These are phyloP conservation scores for Lobosporangium transversale DNA, from an alignment of 192 early-diverging fungal species.

Conservation along the genomic window DNA sequence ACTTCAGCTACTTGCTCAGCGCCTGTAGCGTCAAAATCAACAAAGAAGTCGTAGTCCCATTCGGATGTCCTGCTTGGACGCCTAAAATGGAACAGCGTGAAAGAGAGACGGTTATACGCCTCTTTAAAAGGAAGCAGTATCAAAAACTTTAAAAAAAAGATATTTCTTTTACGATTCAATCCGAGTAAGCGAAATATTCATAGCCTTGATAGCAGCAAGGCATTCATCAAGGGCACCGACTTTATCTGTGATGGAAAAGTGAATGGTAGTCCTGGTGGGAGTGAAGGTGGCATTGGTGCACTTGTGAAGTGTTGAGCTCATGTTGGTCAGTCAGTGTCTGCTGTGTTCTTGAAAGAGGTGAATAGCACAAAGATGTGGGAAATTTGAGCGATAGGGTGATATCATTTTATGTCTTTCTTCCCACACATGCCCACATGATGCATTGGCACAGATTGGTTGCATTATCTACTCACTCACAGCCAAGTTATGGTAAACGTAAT, in stretches of 20 bases:
- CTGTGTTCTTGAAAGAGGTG: background rate
- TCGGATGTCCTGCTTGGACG: slow-evolving; percentile 82
- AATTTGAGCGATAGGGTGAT: too few relatives aligned
- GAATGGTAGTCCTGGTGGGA: slow-evolving; percentile 63
- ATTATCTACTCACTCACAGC: too few relatives aligned
- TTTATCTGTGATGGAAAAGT: slow-evolving; percentile 82
- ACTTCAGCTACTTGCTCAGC: slow-evolving; percentile 67
- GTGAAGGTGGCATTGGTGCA: slow-evolving; percentile 27
- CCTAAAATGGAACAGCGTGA: slow-evolving; percentile 15
- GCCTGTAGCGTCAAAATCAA: slow-evolving; percentile 84
- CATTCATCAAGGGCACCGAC: slow-evolving; percentile 89
- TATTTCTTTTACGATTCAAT: slow-evolving; percentile 80
- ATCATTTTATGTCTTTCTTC: too few relatives aligned
- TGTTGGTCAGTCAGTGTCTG: too few relatives aligned
- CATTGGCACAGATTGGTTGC: too few relatives aligned
- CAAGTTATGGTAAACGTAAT: too few relatives aligned
- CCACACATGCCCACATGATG: too few relatives aligned
- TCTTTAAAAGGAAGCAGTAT: too few relatives aligned
- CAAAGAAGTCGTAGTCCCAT: slow-evolving; percentile 91
- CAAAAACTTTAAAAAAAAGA: background rate
- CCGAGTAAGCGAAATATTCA: slow-evolving; percentile 84
- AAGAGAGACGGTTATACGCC: too few relatives aligned
- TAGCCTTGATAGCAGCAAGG: slow-evolving; percentile 72
- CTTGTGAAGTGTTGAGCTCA: slow-evolving; percentile 26
- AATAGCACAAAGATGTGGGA: too few relatives aligned